Evolutionary conservation across 371 early-diverging fungal species (phyloP), one percentile per base, ranked within the genome.

Genomic region (Mucor irregularis): DNA sequence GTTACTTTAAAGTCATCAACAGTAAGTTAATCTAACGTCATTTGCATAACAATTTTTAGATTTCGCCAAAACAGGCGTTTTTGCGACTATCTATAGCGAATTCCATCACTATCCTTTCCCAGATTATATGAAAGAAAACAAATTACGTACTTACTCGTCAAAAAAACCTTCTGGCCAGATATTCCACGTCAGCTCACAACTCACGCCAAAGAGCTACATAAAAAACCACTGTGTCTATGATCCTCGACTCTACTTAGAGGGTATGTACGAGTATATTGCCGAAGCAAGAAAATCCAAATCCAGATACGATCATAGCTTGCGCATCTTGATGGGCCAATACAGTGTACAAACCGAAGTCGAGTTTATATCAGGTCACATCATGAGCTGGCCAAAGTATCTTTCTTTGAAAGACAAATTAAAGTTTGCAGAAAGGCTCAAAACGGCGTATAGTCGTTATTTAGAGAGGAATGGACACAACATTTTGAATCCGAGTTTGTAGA

Each of bases 61-160:
- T 34, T 67, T 64, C 25, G 66, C 56, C 14, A 61, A 52, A 37
- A 60, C 73, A 0, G 76, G 74, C n/a, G 48, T 61, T 13, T 62
- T 72, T 4, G 68, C 56, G 0, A 50, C 74, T 7, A 22, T 63
- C 13, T 61, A 45, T 1, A 26, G 30, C 0, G 77, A 78, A 4
- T 53, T 78, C 0, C 44, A 60, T 11, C 79, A 82, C 2, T 64
- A 50, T 14, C 52, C 56, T 4, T 86, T 69, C 45, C 93, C 93
- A 2, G 88, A 90, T 48, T 92, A 86, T 58, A 85, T 90, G 88
- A 74, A 85, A 24, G 76, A 80, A 42, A 54, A 61, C 0, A 49
- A 49, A 13, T 68, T 75, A 14, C 38, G 45, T 11, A 51, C 72
- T 0, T 90, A 90, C 49, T 5, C 1, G 0, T 85, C 86, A 5